Percentiles rank a stretch among this genome's conserved stretches.
Conservation (phyloP, 78 protist species). For the Polysphondylium violaceum region DNA sequence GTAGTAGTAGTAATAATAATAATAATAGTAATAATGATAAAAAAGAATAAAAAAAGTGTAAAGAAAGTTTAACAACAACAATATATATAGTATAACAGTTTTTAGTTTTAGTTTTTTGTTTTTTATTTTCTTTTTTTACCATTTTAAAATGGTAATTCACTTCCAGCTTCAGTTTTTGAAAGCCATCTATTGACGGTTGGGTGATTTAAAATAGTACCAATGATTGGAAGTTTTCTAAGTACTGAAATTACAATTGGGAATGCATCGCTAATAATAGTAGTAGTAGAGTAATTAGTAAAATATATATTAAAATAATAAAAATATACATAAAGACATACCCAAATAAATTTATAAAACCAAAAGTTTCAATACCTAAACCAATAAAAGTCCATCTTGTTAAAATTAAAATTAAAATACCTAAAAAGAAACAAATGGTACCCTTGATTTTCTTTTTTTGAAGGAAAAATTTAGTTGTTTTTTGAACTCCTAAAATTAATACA, state of each 20-base stretch:
- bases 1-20: not conserved
- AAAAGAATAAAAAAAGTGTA: too few relatives aligned
- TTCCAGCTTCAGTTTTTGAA: constrained; percentile 59
- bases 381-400: constrained; percentile 70
- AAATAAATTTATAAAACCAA: constrained; percentile 89
- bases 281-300: not conserved
- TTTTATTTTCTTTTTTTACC: not conserved
- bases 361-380: constrained; percentile 74
- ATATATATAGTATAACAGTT: not conserved
- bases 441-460: constrained; percentile 78
- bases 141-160: constrained; percentile 65
- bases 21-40: not conserved
- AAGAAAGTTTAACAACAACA: too few relatives aligned
- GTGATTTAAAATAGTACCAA: constrained; percentile 71
- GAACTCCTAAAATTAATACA: constrained; percentile 74
- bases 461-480: constrained; percentile 76
- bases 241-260: constrained; percentile 81
- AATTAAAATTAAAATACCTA: constrained; percentile 82
- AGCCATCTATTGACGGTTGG: constrained; percentile 42
- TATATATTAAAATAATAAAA: not conserved
- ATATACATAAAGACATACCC: constrained; percentile 59
- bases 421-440: constrained; percentile 87
- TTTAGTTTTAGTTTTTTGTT: not conserved
- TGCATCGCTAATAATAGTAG: constrained; percentile 38
- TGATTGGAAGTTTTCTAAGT: constrained; percentile 67